These are phyloP conservation scores for Phylloboletellus chloephorus DNA, from an alignment of 1,284 basidiomycete species.

Conservation along the genomic window DNA sequence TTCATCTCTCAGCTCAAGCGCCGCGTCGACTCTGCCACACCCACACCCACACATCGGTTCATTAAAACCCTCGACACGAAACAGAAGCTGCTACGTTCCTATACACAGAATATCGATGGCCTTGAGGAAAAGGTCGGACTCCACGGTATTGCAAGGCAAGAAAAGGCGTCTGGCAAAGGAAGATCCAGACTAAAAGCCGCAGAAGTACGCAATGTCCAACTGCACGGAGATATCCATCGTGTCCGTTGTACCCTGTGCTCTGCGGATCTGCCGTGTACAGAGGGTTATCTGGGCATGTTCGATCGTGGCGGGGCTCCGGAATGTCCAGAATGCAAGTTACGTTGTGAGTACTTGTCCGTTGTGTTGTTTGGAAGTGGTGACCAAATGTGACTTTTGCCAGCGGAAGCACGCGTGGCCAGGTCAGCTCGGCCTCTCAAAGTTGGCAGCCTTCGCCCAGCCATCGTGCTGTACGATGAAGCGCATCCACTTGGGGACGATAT, in stretches of 20 bases:
- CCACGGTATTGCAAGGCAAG: conserved; percentile 53
- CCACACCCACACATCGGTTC: conserved; percentile 84
- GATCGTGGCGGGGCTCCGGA: conserved; percentile 66
- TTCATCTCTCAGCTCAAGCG: conserved; percentile 89
- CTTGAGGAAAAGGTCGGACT: conserved; percentile 82
- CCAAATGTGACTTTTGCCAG: conserved; percentile 37
- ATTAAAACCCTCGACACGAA: conserved; percentile 80
- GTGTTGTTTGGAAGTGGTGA: not conserved
- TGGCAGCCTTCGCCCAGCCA: conserved; percentile 79
- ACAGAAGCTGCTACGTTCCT: conserved; percentile 81
- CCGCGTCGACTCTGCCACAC: conserved; percentile 74
- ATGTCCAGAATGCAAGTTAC: conserved; percentile 74
- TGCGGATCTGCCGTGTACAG: conserved; percentile 63
- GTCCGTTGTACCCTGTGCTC: conserved; percentile 83
- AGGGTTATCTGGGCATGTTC: conserved; percentile 60
- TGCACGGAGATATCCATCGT: conserved; percentile 89
- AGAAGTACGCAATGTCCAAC: conserved; percentile 78
- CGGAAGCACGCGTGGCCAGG: conserved; percentile 70
- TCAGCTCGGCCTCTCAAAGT: conserved; percentile 73
- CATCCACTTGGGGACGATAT: conserved; percentile 88
- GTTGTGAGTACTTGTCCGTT: conserved; percentile 51
- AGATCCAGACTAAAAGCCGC: conserved; percentile 60
- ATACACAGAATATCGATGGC: conserved; percentile 96
- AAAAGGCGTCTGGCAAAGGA: conserved; percentile 50
- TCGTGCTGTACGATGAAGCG: conserved; percentile 86